phyloP scores from a whole-genome alignment of 768 basidiomycete genomes.

The Suillus decipiens region DNA sequence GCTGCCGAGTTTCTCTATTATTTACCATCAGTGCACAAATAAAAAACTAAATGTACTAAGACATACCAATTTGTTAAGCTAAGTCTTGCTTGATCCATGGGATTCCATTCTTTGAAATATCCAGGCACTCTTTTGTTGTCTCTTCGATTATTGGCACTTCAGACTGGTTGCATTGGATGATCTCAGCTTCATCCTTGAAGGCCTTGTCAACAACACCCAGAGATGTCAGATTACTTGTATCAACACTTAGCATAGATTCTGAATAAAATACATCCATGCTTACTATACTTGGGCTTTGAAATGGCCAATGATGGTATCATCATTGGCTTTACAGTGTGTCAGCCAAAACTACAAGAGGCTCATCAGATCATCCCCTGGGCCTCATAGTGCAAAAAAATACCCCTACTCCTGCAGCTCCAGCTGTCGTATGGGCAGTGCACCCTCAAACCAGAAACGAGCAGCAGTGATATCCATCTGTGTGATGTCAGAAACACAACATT shows the following conservation, averaged over 20 bases:
- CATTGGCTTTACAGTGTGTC: slow-evolving; percentile 5
- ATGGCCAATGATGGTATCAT: slow-evolving; percentile 9
- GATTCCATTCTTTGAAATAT: slow-evolving; percentile 1
- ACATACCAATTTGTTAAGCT: not conserved
- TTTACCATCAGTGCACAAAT: not conserved
- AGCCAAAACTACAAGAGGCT: slow-evolving; percentile 11
- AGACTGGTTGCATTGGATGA: not conserved
- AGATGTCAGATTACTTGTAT: not conserved
- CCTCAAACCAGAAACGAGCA: slow-evolving; percentile 12
- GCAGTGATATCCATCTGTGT: not conserved
- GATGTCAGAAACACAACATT: not conserved
- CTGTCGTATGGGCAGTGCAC: slow-evolving; percentile 8
- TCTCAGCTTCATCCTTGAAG: not conserved
- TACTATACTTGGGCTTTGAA: slow-evolving; percentile 17
- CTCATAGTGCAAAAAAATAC: not conserved
- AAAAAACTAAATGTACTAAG: not conserved
- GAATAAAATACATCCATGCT: not conserved
- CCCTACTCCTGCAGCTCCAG: slow-evolving; percentile 1
- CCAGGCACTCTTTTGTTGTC: not conserved
- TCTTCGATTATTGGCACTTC: not conserved
- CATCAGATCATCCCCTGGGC: not conserved
- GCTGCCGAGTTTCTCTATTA: not conserved
- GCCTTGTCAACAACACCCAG: not conserved
- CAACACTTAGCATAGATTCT: not conserved
- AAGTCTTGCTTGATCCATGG: not conserved